These are phyloP conservation scores for Phoma herbarum DNA, from an alignment of 2,329 filamentous ascomycete genomes.

Conservation along the genomic window DNA sequence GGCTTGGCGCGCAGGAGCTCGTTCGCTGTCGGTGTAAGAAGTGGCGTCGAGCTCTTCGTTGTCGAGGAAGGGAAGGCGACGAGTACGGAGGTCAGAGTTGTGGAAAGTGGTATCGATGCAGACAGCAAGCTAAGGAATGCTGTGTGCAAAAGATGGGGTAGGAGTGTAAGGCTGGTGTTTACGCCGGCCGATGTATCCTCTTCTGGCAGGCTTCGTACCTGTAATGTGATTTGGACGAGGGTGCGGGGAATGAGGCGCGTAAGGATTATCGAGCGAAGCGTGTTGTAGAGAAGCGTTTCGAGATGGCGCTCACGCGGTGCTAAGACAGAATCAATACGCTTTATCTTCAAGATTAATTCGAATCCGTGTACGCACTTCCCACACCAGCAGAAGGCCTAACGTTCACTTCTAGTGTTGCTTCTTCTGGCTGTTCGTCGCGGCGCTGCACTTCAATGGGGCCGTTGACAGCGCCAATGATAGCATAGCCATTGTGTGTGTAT, in stretches of 20 bases:
- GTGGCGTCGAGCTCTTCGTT: conserved; percentile 58
- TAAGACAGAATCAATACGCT: not conserved
- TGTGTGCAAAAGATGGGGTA: conserved; percentile 84
- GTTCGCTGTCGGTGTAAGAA: conserved; percentile 65
- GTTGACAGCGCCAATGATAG: conserved; percentile 85
- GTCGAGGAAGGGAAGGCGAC: conserved; percentile 81
- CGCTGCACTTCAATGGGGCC: conserved; percentile 90
- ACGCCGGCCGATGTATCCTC: conserved; percentile 71
- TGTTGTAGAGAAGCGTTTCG: conserved; percentile 76
- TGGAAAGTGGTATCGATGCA: conserved; percentile 80
- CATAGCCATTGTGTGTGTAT: conserved; percentile 78
- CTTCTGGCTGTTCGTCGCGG: conserved; percentile 89
- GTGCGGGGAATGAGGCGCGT: conserved; percentile 78
- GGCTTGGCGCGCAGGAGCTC: conserved; percentile 72
- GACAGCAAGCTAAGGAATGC: conserved; percentile 84
- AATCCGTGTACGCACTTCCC: conserved; percentile 66
- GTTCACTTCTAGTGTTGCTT: conserved; percentile 88
- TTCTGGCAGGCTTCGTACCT: conserved; percentile 74
- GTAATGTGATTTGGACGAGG: conserved; percentile 82
- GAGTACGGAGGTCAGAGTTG: conserved; percentile 79
- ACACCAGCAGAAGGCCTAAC: conserved; percentile 86
- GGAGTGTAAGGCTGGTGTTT: conserved; percentile 74
- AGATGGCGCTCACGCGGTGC: conserved; percentile 71
- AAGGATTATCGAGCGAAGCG: conserved; percentile 77
- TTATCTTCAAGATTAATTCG: too few species aligned